Evolutionary conservation across 768 basidiomycete genomes (phyloP).

Genomic region (Amylocystis lapponica): DNA sequence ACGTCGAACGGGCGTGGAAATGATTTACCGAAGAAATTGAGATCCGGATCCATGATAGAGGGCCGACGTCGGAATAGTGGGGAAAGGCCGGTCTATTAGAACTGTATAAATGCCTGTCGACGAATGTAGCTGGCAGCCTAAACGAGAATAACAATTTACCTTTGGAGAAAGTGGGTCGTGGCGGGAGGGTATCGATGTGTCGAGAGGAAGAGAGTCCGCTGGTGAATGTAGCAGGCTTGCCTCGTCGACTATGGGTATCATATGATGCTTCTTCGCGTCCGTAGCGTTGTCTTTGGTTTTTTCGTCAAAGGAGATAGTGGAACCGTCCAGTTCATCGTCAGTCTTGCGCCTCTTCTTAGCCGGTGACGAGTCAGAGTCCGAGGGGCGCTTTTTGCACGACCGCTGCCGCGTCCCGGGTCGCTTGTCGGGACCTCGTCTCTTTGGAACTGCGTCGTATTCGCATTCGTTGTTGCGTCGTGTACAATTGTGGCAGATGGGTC

Average conservation of each 20-base stretch:
- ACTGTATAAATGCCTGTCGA: slow-evolving; percentile 27
- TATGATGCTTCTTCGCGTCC: slow-evolving; percentile 9
- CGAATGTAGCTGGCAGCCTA: slow-evolving; percentile 10
- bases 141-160: slow-evolving; percentile 17
- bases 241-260: too few relatives aligned
- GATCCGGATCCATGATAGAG: slow-evolving; percentile 14
- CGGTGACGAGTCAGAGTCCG: slow-evolving; percentile 24
- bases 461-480: slow-evolving; percentile 71
- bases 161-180: too few relatives aligned
- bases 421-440: slow-evolving; percentile 83
- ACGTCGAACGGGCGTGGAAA: slow-evolving; percentile 21
- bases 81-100: slow-evolving; percentile 22
- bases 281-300: slow-evolving; percentile 33
- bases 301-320: slow-evolving; percentile 19
- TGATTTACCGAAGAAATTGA: slow-evolving; percentile 17
- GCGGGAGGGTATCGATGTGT: too few relatives aligned
- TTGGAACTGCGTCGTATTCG: slow-evolving; percentile 75
- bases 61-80: slow-evolving; percentile 18
- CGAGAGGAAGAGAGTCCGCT: slow-evolving; percentile 18
- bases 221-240: slow-evolving; percentile 14
- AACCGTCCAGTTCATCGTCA: slow-evolving; percentile 18
- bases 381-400: slow-evolving; percentile 76
- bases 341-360: slow-evolving; percentile 30
- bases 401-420: slow-evolving; percentile 78
- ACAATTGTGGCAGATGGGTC: slow-evolving; percentile 80